Evolutionary conservation across 345 rosid genomes (phyloP).

Genomic region (Lagerstroemia speciosa): DNA sequence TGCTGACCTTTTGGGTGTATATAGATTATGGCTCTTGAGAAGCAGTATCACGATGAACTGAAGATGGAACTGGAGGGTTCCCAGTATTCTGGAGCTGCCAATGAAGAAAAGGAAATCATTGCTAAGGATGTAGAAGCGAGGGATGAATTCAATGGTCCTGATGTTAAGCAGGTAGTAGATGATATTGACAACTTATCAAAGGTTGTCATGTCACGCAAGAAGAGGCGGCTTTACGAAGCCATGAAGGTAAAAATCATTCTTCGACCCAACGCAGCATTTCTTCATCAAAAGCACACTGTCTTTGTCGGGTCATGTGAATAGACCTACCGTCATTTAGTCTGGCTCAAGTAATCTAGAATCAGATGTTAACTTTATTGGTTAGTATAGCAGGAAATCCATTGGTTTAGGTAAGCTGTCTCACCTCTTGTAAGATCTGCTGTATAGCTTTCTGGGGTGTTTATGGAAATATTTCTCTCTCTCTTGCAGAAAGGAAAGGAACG

Average conservation of each 20-base stretch:
- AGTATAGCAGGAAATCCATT: neutral
- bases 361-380: neutral
- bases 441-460: slow-evolving; percentile 1
- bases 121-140: slow-evolving; percentile 17
- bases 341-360: neutral
- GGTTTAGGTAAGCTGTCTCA: neutral
- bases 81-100: slow-evolving; percentile 16
- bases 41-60: slow-evolving; percentile 78
- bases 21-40: slow-evolving; percentile 66
- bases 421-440: neutral
- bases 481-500: slow-evolving; percentile 37
- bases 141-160: slow-evolving; percentile 28
- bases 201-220: slow-evolving; percentile 49
- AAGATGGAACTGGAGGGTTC: slow-evolving; percentile 48
- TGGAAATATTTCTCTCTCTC: slow-evolving; percentile 6
- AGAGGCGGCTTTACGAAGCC: slow-evolving; percentile 56
- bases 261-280: neutral
- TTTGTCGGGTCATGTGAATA: neutral
- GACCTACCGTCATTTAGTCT: neutral
- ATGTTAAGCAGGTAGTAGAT: slow-evolving; percentile 27
- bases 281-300: neutral
- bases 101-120: slow-evolving; percentile 17
- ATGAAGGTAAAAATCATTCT: slow-evolving; percentile 42
- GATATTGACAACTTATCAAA: slow-evolving; percentile 31
- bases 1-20: slow-evolving; percentile 9